phyloP scores from a whole-genome alignment of 352 stramenopile genomes.

The Pythium aristosporum region DNA sequence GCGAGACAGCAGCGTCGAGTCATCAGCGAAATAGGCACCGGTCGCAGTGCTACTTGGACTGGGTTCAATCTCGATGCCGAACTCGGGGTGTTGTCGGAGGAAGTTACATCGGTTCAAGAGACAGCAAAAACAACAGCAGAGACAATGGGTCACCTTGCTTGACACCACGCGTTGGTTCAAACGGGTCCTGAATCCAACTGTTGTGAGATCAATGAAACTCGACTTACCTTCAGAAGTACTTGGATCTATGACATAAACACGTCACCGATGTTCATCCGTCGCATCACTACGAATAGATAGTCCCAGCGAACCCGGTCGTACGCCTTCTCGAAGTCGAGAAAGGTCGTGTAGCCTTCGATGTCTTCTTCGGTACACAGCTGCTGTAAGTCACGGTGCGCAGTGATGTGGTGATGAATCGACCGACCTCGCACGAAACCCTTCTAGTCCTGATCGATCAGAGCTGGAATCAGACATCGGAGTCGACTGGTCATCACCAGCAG shows the following conservation, averaged over 20 bases:
- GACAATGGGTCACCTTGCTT: slow-evolving; percentile 9
- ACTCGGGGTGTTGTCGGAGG: background rate
- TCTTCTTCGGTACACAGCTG: too few species aligned
- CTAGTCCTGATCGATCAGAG: too few species aligned
- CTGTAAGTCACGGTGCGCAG: too few species aligned
- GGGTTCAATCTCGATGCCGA: too few species aligned
- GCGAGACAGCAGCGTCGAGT: too few species aligned
- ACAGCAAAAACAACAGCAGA: slow-evolving; percentile 1
- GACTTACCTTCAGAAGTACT: slow-evolving; percentile 2
- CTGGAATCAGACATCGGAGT: too few species aligned
- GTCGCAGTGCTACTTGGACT: too few species aligned
- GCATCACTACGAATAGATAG: background rate
- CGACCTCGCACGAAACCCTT: too few species aligned
- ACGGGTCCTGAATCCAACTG: background rate
- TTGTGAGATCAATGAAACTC: slow-evolving; percentile 2
- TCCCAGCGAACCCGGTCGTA: slow-evolving; percentile 1
- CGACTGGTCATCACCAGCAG: too few species aligned
- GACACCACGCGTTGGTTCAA: slow-evolving; percentile 5
- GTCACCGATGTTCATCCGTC: slow-evolving; percentile 4
- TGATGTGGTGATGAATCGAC: too few species aligned
- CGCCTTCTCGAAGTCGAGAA: slow-evolving; percentile 8
- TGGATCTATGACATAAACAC: background rate
- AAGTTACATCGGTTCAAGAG: slow-evolving; percentile 3
- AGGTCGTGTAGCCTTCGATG: too few species aligned
- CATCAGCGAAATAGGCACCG: too few species aligned